Evolutionary conservation across 352 stramenopile species (phyloP).

Genomic region (Globisporangium rhizosaccharum): DNA sequence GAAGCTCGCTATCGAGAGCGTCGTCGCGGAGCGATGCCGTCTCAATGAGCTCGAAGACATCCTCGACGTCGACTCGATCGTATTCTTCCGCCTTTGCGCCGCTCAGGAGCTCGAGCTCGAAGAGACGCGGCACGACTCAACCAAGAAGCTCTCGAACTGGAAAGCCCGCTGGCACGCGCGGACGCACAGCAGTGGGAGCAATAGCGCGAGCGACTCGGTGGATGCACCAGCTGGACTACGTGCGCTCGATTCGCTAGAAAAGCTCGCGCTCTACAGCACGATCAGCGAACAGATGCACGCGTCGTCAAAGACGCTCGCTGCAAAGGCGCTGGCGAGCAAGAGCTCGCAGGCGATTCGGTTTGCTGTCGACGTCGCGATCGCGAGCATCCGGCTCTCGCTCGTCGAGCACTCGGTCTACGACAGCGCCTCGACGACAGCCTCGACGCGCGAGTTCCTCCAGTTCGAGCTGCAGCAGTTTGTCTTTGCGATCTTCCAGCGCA

Average conservation of each 20-base stretch:
- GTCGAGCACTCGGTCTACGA: conserved; percentile 18
- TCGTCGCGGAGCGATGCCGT: conserved; percentile 37
- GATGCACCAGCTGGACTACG: conserved; percentile 13
- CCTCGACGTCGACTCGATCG: conserved; percentile 70
- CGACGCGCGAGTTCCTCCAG: conserved; percentile 50
- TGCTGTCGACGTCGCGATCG: conserved; percentile 56
- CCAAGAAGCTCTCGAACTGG: conserved; percentile 63
- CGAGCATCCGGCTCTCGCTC: conserved; percentile 44
- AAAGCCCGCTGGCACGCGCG: conserved; percentile 56
- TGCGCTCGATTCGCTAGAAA: conserved; percentile 36
- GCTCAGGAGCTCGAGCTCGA: conserved; percentile 63
- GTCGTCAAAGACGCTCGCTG: conserved; percentile 38
- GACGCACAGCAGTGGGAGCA: conserved; percentile 6
- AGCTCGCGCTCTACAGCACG: conserved; percentile 42
- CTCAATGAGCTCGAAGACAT: conserved; percentile 65
- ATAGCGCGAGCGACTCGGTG: neutral
- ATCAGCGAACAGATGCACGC: conserved; percentile 59
- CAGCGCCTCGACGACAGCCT: conserved; percentile 2
- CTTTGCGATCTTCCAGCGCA: conserved; percentile 57
- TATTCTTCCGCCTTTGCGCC: conserved; percentile 75
- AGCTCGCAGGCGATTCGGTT: conserved; percentile 58
- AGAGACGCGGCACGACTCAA: conserved; percentile 53
- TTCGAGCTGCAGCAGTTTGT: conserved; percentile 69
- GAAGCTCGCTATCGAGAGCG: conserved; percentile 40
- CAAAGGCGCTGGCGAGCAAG: conserved; percentile 37